Evolutionary conservation across 2,329 filamentous ascomycete genomes (phyloP).

Genomic region (Alternaria solani): DNA sequence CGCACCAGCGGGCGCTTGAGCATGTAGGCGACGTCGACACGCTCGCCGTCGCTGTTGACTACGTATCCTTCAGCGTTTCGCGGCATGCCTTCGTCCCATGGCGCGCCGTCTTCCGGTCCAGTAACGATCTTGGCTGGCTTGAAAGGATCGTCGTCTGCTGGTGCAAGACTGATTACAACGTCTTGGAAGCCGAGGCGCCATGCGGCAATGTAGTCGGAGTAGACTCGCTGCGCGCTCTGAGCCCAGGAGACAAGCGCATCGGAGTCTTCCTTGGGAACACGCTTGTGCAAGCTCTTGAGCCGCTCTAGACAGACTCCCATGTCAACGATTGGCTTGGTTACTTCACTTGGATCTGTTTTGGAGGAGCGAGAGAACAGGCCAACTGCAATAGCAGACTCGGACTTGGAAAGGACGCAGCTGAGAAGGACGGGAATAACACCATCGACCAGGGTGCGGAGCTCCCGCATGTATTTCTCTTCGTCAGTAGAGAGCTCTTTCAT

Average conservation of each 20-base stretch:
- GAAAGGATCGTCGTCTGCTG: constrained; percentile 70
- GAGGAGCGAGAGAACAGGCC: constrained; percentile 72
- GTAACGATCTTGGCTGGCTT: constrained; percentile 48
- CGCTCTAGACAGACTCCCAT: constrained; percentile 93
- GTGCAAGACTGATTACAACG: constrained; percentile 90
- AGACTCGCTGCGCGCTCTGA: constrained; percentile 77
- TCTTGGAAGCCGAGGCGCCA: constrained; percentile 96
- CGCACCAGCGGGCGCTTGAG: constrained; percentile 88
- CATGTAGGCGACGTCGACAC: constrained; percentile 92
- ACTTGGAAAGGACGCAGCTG: constrained; percentile 80
- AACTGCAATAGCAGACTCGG: constrained; percentile 68
- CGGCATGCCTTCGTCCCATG: constrained; percentile 63
- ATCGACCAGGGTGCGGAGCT: constrained; percentile 91
- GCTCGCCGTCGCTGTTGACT: constrained; percentile 78
- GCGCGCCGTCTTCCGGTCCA: constrained; percentile 58
- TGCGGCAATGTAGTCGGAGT: constrained; percentile 82
- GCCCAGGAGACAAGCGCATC: constrained; percentile 82
- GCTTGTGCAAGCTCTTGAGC: constrained; percentile 79
- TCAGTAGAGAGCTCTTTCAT: constrained; percentile 82
- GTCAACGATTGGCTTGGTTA: constrained; percentile 87
- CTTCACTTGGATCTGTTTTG: constrained; percentile 64
- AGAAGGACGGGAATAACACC: constrained; percentile 94
- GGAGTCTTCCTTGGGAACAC: constrained; percentile 77
- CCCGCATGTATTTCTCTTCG: constrained; percentile 86
- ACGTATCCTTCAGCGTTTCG: constrained; percentile 68